phyloP scores from a whole-genome alignment of 768 basidiomycete genomes.

The Gautieria morchelliformis region DNA sequence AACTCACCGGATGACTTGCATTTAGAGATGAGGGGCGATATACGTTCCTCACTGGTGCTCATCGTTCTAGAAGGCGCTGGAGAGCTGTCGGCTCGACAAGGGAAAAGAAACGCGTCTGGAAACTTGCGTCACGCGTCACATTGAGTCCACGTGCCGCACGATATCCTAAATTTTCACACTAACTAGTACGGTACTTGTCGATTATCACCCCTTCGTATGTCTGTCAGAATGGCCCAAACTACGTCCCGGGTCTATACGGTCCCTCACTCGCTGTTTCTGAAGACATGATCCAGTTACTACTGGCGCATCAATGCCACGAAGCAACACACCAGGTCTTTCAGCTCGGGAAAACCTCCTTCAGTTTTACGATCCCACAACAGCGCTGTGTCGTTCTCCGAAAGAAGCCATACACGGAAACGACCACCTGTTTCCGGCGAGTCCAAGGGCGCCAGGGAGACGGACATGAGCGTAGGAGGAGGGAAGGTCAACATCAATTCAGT shows the following conservation, averaged over 20 bases:
- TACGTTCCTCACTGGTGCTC: neutral
- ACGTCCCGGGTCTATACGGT: constrained; percentile 70
- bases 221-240: constrained; percentile 86
- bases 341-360: constrained; percentile 87
- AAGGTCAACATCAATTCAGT: constrained; percentile 91
- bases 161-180: neutral
- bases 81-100: too few relatives aligned
- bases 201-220: constrained; percentile 11
- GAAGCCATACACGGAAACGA: constrained; percentile 85
- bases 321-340: constrained; percentile 64
- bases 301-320: neutral
- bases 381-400: constrained; percentile 18
- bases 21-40: constrained; percentile 39
- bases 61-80: neutral
- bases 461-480: constrained; percentile 60
- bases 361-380: constrained; percentile 86
- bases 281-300: constrained; percentile 4
- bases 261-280: constrained; percentile 85
- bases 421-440: constrained; percentile 79
- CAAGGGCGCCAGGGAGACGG: constrained; percentile 64
- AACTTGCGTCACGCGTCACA: constrained; percentile 3
- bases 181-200: too few relatives aligned
- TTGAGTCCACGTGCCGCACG: too few relatives aligned
- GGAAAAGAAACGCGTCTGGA: neutral
- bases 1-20: constrained; percentile 54